These are phyloP conservation scores for Spencermartinsiella ligniputridi DNA, from an alignment of 1,139 yeast species.

Conservation along the genomic window DNA sequence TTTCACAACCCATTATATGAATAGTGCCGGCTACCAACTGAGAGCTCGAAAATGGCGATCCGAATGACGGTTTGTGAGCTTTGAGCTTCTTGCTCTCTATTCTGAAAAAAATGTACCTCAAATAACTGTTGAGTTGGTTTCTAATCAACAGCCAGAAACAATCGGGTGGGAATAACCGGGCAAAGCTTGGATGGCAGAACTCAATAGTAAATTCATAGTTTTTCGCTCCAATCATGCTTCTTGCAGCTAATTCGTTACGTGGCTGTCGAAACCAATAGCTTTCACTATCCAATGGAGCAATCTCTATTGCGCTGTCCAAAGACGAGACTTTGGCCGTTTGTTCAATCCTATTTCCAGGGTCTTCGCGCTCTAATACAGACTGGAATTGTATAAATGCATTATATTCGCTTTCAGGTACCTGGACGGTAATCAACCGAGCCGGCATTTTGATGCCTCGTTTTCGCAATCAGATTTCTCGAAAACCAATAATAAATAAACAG, in stretches of 20 bases:
- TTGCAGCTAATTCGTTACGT: no score
- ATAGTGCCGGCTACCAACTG: not conserved
- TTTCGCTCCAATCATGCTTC: not conserved
- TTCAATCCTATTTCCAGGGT: no score
- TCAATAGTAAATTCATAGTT: not conserved
- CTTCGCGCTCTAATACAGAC: not conserved
- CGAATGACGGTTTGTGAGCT: not conserved
- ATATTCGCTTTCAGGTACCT: not conserved
- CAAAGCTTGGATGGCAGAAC: not conserved
- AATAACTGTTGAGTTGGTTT: not conserved
- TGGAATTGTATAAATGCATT: slow-evolving; percentile 1
- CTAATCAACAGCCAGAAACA: not conserved
- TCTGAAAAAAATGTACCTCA: not conserved
- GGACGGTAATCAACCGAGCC: not conserved
- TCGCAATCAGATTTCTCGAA: not conserved
- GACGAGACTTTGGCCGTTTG: not conserved
- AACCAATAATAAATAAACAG: no score
- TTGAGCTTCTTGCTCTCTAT: not conserved
- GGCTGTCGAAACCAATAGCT: not conserved
- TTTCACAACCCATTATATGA: not conserved
- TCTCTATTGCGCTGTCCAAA: not conserved
- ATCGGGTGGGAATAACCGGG: not conserved
- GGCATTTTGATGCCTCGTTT: not conserved
- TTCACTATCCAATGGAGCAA: not conserved
- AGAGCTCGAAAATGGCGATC: not conserved